phyloP scores from a whole-genome alignment of 768 basidiomycete species.

The Podaxis rugospora region DNA sequence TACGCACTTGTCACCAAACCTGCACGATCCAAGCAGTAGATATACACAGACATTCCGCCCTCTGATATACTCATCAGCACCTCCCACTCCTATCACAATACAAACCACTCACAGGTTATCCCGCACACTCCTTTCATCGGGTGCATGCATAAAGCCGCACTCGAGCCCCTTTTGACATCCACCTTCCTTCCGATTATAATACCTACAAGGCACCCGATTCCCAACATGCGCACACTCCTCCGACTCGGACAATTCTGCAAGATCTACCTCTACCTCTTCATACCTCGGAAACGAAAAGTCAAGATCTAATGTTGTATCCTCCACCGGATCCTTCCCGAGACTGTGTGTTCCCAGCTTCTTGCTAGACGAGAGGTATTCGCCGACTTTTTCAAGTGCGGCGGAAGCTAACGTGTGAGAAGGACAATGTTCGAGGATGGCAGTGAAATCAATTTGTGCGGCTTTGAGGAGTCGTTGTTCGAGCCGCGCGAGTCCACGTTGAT shows the following conservation, averaged over 20 bases:
- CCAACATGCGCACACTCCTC: slow-evolving; percentile 47
- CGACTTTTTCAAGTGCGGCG: slow-evolving; percentile 17
- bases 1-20: slow-evolving; percentile 36
- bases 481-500: slow-evolving; percentile 35
- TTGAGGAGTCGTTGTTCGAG: slow-evolving; percentile 28
- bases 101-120: slow-evolving; percentile 38
- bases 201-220: slow-evolving; percentile 43
- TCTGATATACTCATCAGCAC: slow-evolving; percentile 21
- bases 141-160: slow-evolving; percentile 48
- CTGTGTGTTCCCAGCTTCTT: slow-evolving; percentile 4
- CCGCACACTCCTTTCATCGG: slow-evolving; percentile 44
- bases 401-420: slow-evolving; percentile 11
- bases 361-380: slow-evolving; percentile 11
- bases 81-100: slow-evolving; percentile 13
- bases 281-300: slow-evolving; percentile 18
- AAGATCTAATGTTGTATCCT: slow-evolving; percentile 12
- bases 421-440: slow-evolving; percentile 21
- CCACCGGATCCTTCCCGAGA: background rate
- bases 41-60: slow-evolving; percentile 44
- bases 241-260: slow-evolving; percentile 42
- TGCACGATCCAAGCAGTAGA: slow-evolving; percentile 31
- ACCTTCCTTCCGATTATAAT: slow-evolving; percentile 39
- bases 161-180: slow-evolving; percentile 35
- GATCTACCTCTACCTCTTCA: slow-evolving; percentile 24
- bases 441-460: slow-evolving; percentile 28